Conservation (phyloP, 148 eudicot genomes). For the Rhododendron ferrugineum region DNA sequence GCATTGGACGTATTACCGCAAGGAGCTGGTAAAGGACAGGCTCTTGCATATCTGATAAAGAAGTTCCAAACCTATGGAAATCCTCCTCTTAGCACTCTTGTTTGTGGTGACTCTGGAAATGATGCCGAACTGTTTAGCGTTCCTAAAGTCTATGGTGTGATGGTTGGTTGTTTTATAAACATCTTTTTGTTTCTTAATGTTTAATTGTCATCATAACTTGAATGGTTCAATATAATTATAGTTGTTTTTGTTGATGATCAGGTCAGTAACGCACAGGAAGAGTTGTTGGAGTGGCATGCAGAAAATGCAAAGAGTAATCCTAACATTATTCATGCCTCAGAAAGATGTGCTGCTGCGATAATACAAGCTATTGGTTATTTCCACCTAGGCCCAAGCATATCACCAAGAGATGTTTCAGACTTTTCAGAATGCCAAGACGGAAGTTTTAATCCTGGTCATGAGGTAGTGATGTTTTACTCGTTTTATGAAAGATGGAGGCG, state of each 20-base stretch:
- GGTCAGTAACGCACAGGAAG: slow-evolving; percentile 7
- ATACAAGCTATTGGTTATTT: not conserved
- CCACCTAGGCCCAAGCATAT: not conserved
- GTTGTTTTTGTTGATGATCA: not conserved
- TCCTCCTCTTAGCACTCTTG: not conserved
- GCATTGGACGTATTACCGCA: not conserved
- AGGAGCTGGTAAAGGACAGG: slow-evolving; percentile 1
- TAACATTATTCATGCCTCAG: not conserved
- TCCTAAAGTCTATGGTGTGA: not conserved
- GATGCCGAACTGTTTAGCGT: not conserved
- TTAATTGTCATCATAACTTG: not conserved
- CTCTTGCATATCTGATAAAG: not conserved
- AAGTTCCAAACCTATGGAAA: not conserved
- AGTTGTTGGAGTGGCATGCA: slow-evolving; percentile 3
- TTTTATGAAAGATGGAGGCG: slow-evolving; percentile 2
- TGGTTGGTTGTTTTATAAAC: not conserved
- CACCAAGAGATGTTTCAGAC: not conserved
- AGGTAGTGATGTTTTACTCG: not conserved
- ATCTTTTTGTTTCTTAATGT: not conserved
- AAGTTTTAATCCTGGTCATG: not conserved
- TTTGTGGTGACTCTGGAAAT: not conserved
- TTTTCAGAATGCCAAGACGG: not conserved
- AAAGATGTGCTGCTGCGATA: slow-evolving; percentile 4
- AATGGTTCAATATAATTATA: not conserved
- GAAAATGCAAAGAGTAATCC: not conserved